Evolutionary conservation across 2,329 filamentous ascomycete species (phyloP), one percentile per base, ranked within the genome.

Genomic region (Trichoderma koningii): DNA sequence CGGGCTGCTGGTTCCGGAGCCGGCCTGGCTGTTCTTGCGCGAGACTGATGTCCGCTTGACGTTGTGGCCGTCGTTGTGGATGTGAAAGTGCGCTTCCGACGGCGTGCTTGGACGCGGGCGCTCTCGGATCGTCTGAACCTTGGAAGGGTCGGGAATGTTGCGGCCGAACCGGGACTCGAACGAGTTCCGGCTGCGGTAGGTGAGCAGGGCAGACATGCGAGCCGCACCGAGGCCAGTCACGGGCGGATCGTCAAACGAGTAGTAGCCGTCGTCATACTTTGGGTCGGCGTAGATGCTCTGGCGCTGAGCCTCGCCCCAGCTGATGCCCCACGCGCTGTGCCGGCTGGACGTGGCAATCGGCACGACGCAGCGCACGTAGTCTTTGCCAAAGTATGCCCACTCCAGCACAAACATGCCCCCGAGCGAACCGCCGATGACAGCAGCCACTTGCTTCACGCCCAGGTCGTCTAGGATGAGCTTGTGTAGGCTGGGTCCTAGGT

Each of bases 261-360:
- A 99, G 79, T 97, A 98, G 51, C 95, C 95, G 73, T 98, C 93
- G 68, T 97, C 93, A 76, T 99, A 99, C 80, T 97, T 98, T 38
- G 95, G 95, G 75, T 99, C 95, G 45, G 92, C 93, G 79, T 98
- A 99, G 75, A 99, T 98, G 83, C 90, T 93, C 78, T 95, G 91
- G 59, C 92, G 84, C 76, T 96, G 92, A 3, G 91, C 91, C 75
- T 95, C 92, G 48, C 91, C 91, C 92, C 92, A 96, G 77, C 90
- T 93, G 72, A 95, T 96, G 26, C 92, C 89, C 92, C 92, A 96
- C 5, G 92, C 92, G 72, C 91, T 94, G 76, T 95, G 92, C 48
- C 89, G 83, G 70, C 90, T 91, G 7, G 91, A 94, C 6, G 92
- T 95, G 23, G 92, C 92, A 71, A 96, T 94, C 15, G 92, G 90